A percentile compares a stretch with the other conserved stretches of the same genome.
phyloP scores from a whole-genome alignment of 805 yeast genomes.

The Cephaloascus fragrans region DNA sequence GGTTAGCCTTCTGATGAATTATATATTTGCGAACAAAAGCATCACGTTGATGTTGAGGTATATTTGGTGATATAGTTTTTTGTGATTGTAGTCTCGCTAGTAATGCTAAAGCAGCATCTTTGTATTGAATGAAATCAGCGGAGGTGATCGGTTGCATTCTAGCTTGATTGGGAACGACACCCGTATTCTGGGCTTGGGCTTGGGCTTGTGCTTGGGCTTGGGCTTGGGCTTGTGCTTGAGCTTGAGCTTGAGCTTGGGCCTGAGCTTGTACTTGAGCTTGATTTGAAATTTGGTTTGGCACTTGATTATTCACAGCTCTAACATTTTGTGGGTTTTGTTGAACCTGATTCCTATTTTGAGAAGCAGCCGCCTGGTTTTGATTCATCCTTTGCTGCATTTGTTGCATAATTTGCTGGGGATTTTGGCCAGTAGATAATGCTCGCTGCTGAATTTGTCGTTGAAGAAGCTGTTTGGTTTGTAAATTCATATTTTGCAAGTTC shows the following conservation, averaged over 20 bases:
- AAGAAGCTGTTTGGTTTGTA: slow-evolving; percentile 24
- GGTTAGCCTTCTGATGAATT: slow-evolving; percentile 27
- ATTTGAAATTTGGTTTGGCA: slow-evolving; percentile 4
- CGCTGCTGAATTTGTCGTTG: slow-evolving; percentile 24
- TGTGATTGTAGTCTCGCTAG: slow-evolving; percentile 24
- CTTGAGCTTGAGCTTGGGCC: slow-evolving; percentile 5
- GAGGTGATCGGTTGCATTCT: too few relatives aligned
- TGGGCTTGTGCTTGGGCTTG: slow-evolving; percentile 11
- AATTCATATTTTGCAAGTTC: slow-evolving; percentile 4
- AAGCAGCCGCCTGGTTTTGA: too few relatives aligned
- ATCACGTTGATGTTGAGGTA: slow-evolving; percentile 27
- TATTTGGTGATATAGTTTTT: slow-evolving; percentile 20
- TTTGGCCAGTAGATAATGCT: slow-evolving; percentile 1
- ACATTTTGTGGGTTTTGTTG: too few relatives aligned
- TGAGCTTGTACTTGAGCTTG: slow-evolving; percentile 3
- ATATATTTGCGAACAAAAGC: slow-evolving; percentile 27
- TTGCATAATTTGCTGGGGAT: slow-evolving; percentile 1
- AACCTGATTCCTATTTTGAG: too few relatives aligned
- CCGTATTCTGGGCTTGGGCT: slow-evolving; percentile 4
- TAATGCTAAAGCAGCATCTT: slow-evolving; percentile 28
- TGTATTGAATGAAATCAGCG: slow-evolving; percentile 27
- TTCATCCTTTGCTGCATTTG: slow-evolving; percentile 9
- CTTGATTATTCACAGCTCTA: too few relatives aligned
- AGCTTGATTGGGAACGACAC: too few relatives aligned
- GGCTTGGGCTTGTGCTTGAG: slow-evolving; percentile 6